Evolutionary conservation across 2,329 filamentous ascomycete genomes (phyloP).

Genomic region (Diaporthe sp.): DNA sequence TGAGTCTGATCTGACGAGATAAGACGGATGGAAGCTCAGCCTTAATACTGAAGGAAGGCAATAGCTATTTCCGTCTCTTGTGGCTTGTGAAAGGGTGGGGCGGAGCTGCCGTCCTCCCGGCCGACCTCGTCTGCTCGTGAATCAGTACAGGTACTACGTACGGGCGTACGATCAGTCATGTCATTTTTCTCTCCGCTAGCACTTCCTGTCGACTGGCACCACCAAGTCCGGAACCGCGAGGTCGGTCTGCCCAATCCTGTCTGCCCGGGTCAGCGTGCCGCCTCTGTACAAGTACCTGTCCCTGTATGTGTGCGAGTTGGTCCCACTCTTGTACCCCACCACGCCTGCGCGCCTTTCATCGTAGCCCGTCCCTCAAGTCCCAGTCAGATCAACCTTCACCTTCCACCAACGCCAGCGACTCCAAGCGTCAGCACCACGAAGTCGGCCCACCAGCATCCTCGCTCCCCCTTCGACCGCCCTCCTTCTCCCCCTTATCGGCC

Average conservation of each 20-base stretch:
- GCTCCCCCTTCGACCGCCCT: slow-evolving; percentile 6
- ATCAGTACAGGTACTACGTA: background rate
- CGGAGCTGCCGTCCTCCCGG: slow-evolving; percentile 28
- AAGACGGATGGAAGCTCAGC: slow-evolving; percentile 15
- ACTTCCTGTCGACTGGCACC: slow-evolving; percentile 3
- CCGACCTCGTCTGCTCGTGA: background rate
- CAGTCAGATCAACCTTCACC: slow-evolving; percentile 36
- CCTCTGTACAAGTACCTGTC: slow-evolving; percentile 10
- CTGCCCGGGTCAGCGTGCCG: slow-evolving; percentile 16
- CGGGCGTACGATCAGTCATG: background rate
- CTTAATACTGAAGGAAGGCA: slow-evolving; percentile 16
- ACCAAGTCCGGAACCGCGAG: background rate
- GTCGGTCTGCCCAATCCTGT: slow-evolving; percentile 3
- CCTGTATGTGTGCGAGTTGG: slow-evolving; percentile 2
- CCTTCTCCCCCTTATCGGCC: background rate
- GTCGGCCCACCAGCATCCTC: slow-evolving; percentile 9
- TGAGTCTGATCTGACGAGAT: slow-evolving; percentile 9
- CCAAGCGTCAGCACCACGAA: slow-evolving; percentile 33
- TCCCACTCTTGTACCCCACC: slow-evolving; percentile 32
- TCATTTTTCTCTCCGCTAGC: background rate
- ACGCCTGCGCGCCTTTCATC: slow-evolving; percentile 24
- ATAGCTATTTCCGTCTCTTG: slow-evolving; percentile 15
- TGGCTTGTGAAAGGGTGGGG: slow-evolving; percentile 25
- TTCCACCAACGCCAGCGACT: slow-evolving; percentile 27
- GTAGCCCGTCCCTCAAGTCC: slow-evolving; percentile 15